These are phyloP conservation scores for Gynostemma pentaphyllum DNA, from an alignment of 306 rosid genomes.

Conservation along the genomic window DNA sequence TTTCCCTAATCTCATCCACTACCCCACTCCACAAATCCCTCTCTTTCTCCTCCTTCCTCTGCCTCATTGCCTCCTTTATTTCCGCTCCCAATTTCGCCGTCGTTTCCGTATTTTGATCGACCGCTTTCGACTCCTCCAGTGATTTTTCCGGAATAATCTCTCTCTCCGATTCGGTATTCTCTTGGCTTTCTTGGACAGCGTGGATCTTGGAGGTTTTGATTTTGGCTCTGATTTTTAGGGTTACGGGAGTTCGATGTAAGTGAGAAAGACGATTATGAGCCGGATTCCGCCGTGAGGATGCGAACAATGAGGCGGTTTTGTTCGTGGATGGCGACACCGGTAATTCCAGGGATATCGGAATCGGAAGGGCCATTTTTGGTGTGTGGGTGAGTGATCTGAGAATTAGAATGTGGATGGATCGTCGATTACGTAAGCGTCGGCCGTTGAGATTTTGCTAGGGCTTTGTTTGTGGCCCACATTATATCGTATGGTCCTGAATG, in stretches of 20 bases:
- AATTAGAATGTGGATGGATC: constrained; percentile 1
- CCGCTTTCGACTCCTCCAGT: constrained; percentile 6
- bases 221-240: constrained; percentile 1
- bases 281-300: constrained; percentile 10
- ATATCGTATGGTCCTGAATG: neutral
- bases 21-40: constrained; percentile 51
- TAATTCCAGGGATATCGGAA: constrained; percentile 11
- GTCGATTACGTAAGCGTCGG: neutral
- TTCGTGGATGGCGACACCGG: neutral
- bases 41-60: constrained; percentile 39
- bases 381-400: constrained; percentile 8
- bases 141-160: constrained; percentile 3
- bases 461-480: constrained; percentile 13
- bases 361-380: constrained; percentile 12
- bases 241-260: neutral
- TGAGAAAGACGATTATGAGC: neutral
- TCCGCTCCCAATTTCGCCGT: constrained; percentile 43
- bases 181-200: constrained; percentile 49
- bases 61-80: constrained; percentile 65
- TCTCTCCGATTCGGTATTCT: constrained; percentile 30
- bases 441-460: neutral
- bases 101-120: constrained; percentile 16
- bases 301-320: neutral
- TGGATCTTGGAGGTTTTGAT: constrained; percentile 1
- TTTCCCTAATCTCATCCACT: constrained; percentile 55